Conservation (phyloP, 352 stramenopile genomes). For the Hyaloperonospora arabidopsidis region DNA sequence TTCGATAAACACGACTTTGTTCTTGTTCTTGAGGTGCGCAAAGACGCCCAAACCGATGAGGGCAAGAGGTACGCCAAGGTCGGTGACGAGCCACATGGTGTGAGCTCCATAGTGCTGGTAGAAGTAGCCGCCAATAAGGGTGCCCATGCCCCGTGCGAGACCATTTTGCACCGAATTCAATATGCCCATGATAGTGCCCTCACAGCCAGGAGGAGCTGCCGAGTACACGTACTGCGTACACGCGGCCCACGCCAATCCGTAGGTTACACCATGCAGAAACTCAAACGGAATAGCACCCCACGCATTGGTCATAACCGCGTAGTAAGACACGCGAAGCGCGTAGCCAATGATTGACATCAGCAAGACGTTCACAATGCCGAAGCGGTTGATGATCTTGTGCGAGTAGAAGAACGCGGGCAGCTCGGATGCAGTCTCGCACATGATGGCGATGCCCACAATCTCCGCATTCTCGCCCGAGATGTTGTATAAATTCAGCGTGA, state of each 20-base stretch:
- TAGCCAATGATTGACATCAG: conserved; percentile 65
- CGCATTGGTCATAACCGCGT: conserved; percentile 69
- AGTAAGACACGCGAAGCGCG: conserved; percentile 59
- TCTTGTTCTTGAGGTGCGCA: conserved; percentile 47
- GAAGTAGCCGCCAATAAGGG: conserved; percentile 66
- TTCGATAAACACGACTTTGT: conserved; percentile 26
- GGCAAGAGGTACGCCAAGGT: conserved; percentile 58
- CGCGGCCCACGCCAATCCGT: conserved; percentile 63
- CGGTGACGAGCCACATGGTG: conserved; percentile 62
- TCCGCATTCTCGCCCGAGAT: conserved; percentile 56
- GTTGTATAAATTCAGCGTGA: conserved; percentile 79
- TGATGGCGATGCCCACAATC: conserved; percentile 75
- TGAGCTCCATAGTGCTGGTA: conserved; percentile 61
- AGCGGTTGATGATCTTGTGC: conserved; percentile 53
- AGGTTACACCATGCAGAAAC: conserved; percentile 70
- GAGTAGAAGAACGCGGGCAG: conserved; percentile 79
- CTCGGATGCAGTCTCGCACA: conserved; percentile 75
- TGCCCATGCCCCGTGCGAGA: conserved; percentile 51
- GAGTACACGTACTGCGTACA: conserved; percentile 74
- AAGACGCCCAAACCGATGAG: conserved; percentile 48
- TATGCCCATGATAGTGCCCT: conserved; percentile 72
- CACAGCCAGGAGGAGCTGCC: conserved; percentile 41
- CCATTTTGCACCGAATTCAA: conserved; percentile 74
- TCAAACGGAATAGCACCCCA: conserved; percentile 77
- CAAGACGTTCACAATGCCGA: conserved; percentile 68